A percentile compares a stretch with the other conserved stretches of the same genome.
These are phyloP conservation scores for Sarocladium brachiariae DNA, from an alignment of 2,329 filamentous ascomycete species.

Conservation along the genomic window DNA sequence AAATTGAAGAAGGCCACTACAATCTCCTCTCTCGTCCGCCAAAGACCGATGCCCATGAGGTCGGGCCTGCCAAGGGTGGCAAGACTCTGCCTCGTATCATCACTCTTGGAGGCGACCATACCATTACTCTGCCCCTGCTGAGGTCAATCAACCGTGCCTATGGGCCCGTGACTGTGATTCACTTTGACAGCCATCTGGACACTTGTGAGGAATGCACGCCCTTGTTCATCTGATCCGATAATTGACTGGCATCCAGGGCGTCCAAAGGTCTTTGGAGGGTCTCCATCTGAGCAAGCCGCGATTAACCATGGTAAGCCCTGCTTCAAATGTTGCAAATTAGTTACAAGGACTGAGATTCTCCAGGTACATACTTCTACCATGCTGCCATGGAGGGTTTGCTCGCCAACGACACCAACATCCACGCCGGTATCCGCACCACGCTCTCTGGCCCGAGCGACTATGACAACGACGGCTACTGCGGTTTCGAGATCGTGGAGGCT, in stretches of 20 bases:
- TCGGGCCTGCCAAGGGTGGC: conserved; percentile 62
- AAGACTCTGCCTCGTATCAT: conserved; percentile 76
- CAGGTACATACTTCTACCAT: conserved; percentile 86
- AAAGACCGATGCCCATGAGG: conserved; percentile 58
- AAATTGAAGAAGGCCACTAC: conserved; percentile 82
- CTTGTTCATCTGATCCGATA: conserved; percentile 13
- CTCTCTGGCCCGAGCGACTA: conserved; percentile 73
- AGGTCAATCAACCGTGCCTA: conserved; percentile 55
- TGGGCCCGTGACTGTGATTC: conserved; percentile 54
- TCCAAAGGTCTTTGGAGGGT: conserved; percentile 81
- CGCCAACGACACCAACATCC: conserved; percentile 77
- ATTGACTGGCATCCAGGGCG: conserved; percentile 45
- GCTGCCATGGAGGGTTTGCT: conserved; percentile 71
- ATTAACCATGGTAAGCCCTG: conserved; percentile 60
- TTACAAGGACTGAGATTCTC: too few species aligned
- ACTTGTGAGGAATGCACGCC: conserved; percentile 45
- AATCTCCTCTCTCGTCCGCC: conserved; percentile 65
- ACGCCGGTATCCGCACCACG: conserved; percentile 80
- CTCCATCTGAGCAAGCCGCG: conserved; percentile 65
- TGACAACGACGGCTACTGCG: conserved; percentile 78
- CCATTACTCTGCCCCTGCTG: conserved; percentile 53
- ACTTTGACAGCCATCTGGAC: conserved; percentile 59
- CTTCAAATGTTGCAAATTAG: too few species aligned
- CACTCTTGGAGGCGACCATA: conserved; percentile 62
- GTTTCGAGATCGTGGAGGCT: conserved; percentile 74